Percentiles rank a stretch among this genome's conserved stretches.
Conservation (phyloP, 768 basidiomycete species). For the Termitomyces sp. region DNA sequence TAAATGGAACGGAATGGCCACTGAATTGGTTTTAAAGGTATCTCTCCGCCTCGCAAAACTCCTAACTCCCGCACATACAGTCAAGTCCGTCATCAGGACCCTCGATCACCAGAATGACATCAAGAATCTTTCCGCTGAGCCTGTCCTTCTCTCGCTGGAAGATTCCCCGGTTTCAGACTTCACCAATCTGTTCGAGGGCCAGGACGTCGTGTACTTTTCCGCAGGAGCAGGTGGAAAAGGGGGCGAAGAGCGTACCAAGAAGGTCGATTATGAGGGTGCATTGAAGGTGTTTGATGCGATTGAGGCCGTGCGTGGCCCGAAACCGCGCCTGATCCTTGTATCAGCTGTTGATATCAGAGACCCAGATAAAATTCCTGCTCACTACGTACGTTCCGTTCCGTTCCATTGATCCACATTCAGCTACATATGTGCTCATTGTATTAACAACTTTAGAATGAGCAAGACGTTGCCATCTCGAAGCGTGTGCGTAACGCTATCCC, state of each 20-base stretch:
- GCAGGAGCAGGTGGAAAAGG: conserved; percentile 59
- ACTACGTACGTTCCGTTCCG: conserved; percentile 43
- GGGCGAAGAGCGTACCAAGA: conserved; percentile 48
- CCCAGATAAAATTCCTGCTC: conserved; percentile 41
- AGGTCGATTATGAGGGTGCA: conserved; percentile 61
- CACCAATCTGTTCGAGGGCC: conserved; percentile 37
- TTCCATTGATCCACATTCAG: background rate
- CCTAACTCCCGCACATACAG: conserved; percentile 38
- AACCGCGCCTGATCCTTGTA: conserved; percentile 55
- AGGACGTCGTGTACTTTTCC: conserved; percentile 44
- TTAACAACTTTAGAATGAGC: conserved; percentile 33
- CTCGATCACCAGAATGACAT: conserved; percentile 45
- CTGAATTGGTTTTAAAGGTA: conserved; percentile 28
- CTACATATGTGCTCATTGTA: background rate
- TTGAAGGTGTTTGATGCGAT: conserved; percentile 70
- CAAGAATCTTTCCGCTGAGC: conserved; percentile 34
- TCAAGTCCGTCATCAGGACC: conserved; percentile 56
- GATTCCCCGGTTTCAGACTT: conserved; percentile 43
- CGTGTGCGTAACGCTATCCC: conserved; percentile 41
- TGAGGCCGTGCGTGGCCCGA: conserved; percentile 42
- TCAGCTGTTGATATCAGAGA: conserved; percentile 58
- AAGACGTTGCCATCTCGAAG: conserved; percentile 41
- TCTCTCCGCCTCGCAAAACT: conserved; percentile 48
- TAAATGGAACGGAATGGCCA: background rate
- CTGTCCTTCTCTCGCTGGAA: conserved; percentile 57